Percentiles rank a stretch among this genome's conserved stretches.
phyloP scores from a whole-genome alignment of 1,139 yeast genomes.

The Kazachstania sp. region DNA sequence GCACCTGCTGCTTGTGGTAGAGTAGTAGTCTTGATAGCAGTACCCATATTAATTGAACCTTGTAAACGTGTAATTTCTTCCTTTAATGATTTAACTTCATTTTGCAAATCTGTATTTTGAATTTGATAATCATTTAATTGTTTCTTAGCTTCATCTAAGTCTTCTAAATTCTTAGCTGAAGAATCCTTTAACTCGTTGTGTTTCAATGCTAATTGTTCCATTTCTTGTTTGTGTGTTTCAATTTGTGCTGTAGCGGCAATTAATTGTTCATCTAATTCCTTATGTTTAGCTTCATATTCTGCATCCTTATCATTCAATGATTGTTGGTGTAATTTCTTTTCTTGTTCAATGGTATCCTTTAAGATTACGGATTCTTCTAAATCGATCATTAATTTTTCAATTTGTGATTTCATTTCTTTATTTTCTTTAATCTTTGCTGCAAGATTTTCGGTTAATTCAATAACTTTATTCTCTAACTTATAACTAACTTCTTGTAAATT shows the following conservation, averaged over 20 bases:
- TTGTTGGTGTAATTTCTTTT: conserved; percentile 48
- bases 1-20: conserved; percentile 22
- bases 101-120: conserved; percentile 60
- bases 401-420: conserved; percentile 56
- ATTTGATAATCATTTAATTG: conserved; percentile 56
- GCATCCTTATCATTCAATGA: conserved; percentile 39
- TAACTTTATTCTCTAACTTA: conserved; percentile 89
- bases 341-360: conserved; percentile 47
- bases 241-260: conserved; percentile 50
- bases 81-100: conserved; percentile 62
- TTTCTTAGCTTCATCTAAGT: conserved; percentile 54
- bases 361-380: conserved; percentile 52
- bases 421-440: conserved; percentile 74
- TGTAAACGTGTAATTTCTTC: conserved; percentile 49
- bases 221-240: conserved; percentile 51
- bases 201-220: conserved; percentile 55
- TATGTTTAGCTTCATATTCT: conserved; percentile 45
- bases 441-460: conserved; percentile 80
- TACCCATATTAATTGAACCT: conserved; percentile 32
- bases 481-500: conserved; percentile 88
- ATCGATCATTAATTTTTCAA: conserved; percentile 47
- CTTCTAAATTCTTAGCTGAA: conserved; percentile 51
- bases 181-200: conserved; percentile 59
- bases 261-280: conserved; percentile 50
- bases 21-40: conserved; percentile 20